Evolutionary conservation across 371 early-diverging fungal species (phyloP), one percentile per base, ranked within the genome.

Genomic region (Rhizopus arrhizus): DNA sequence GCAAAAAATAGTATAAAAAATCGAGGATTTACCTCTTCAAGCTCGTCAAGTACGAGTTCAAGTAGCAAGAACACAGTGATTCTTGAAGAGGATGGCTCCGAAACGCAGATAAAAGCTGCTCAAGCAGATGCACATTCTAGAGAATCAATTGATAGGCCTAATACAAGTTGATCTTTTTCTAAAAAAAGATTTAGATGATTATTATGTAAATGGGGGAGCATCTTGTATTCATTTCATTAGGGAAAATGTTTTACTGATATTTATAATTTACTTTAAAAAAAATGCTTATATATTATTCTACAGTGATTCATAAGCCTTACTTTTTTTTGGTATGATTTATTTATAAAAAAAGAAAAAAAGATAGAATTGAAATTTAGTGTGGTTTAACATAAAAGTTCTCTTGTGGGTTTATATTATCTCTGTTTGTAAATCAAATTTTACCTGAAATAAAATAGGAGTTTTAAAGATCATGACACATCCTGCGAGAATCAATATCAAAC

Each of bases 401-500:
- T 11, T 43, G n/a, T 3, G 8, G 4, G 5, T 13, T n/a, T 13
- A 43, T 13, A 40, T 12, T 40, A 40, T 40, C 8, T 12, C 8
- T 40, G 12, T 2, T 40, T 40, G 40, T 12, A 40, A 40, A 40
- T 40, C 8, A 40, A 40, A 1, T 22, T 43, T 43, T 43, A 6
- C 2, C 3, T 11, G 12, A 15, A 43, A 48, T 9, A 9, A 48
- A 48, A 48, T 8, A 8, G 15, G 15, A 8, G 9, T 11, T 48
- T 48, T 29, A 28, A 48, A 48, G 10, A 29, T 22, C 31, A 22
- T 48, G 48, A 29, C 48, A 48, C 31, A 48, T 48, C 29, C 31
- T 48, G 48, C 31, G 48, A 48, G 28, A 22, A 48, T 48, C 31
- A 15, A 13, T 29, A 29, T 48, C 29, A 48, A 29, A 48, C 48